phyloP scores from a whole-genome alignment of 306 rosid genomes.

The Heteromeles arbutifolia region DNA sequence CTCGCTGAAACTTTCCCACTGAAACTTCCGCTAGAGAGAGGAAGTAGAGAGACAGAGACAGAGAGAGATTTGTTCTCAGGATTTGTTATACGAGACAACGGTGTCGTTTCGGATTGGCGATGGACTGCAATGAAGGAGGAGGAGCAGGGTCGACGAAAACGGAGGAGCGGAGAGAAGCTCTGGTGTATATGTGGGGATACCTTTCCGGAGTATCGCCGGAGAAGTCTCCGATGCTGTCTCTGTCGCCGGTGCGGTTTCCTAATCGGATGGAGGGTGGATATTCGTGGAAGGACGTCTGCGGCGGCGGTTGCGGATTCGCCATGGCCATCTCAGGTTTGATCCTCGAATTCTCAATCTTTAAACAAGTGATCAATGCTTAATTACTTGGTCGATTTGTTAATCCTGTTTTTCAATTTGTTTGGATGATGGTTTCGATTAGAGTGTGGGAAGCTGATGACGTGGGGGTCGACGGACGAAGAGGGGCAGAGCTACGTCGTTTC shows the following conservation, averaged over 20 bases:
- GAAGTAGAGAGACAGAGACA: not conserved
- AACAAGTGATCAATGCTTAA: not conserved
- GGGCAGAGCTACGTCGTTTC: conserved; percentile 59
- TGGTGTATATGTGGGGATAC: conserved; percentile 83
- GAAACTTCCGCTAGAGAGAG: not conserved
- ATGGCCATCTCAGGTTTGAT: conserved; percentile 71
- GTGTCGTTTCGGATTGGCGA: conserved; percentile 15
- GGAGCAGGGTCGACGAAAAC: conserved; percentile 25
- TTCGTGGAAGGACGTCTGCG: conserved; percentile 69
- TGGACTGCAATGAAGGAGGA: conserved; percentile 40
- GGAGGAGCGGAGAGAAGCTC: conserved; percentile 32
- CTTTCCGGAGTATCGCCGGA: conserved; percentile 79
- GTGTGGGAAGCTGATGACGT: conserved; percentile 68
- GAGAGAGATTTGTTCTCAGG: not conserved
- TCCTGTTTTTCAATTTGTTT: not conserved
- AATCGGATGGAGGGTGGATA: conserved; percentile 25
- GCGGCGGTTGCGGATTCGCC: conserved; percentile 96
- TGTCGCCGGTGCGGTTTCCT: conserved; percentile 37
- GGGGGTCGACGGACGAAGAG: conserved; percentile 83
- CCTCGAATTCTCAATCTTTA: conserved; percentile 14
- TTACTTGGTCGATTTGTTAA: not conserved
- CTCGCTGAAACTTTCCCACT: not conserved
- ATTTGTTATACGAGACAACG: not conserved
- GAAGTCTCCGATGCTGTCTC: conserved; percentile 53
- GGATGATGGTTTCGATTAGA: conserved; percentile 23